Evolutionary conservation across 441 rosid species (phyloP), one percentile per base, ranked within the genome.

Genomic region (Aleurites moluccanus): DNA sequence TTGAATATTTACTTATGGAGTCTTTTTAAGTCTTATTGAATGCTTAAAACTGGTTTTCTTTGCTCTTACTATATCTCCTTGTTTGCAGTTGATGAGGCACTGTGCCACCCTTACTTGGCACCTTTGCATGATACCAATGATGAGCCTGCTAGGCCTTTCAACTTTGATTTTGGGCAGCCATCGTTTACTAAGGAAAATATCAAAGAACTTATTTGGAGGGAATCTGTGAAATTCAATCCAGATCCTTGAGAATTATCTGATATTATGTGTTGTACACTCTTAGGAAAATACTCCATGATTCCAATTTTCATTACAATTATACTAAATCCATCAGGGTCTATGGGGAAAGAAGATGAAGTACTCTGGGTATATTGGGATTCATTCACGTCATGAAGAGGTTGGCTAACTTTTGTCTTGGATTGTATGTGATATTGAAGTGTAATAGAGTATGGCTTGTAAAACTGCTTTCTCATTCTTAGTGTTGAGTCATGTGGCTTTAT

Each of bases 101-200:
- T 95, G 69, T 84, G 90, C 73, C 99, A 95, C 72, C 97, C 99
- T 6, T 95, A 92, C 80, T 79, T 95, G 80, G 91, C 91, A 25
- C 89, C 98, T 30, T 86, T 92, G 69, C 99, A 95, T 42, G 93
- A 93, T 74, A 85, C 91, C 81, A 95, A 90, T 10, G 98, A 93
- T 79, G 99, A 95, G 81, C 98, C 98, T 1, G 89, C 87, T 71
- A 86, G 79, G 79, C 97, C 98, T 7, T 95, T 95, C 85, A 85
- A 73, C 85, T 93, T 95, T 65, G 95, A 95, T 82, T 95, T 95
- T 67, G 98, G 93, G 85, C 99, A 90, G 69, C 97, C 96, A 50
- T 75, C 95, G 13, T 88, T 92, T 81, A 77, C 97, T 3, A 98
- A 95, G 77, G 98, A 93, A 79, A 86, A 95, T 78, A 93, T 95